Evolutionary conservation across 192 early-diverging fungal species (phyloP).

Genomic region (Linnemannia exigua): DNA sequence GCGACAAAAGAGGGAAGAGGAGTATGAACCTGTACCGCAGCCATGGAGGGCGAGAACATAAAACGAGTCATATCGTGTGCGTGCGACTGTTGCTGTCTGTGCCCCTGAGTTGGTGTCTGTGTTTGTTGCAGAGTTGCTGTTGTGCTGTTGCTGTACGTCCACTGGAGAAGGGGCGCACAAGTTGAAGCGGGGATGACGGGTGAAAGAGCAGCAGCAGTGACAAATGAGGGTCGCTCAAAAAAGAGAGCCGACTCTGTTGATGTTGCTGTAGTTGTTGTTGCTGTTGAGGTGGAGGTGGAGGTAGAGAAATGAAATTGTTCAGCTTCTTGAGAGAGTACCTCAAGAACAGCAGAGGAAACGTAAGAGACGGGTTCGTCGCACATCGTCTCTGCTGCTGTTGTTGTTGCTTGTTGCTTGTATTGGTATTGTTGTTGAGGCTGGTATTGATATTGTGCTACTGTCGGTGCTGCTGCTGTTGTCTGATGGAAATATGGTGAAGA

Average conservation of each 20-base stretch:
- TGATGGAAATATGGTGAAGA: neutral
- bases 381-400: neutral
- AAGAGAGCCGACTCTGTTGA: neutral
- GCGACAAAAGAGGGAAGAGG: constrained; percentile 1
- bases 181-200: neutral
- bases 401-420: neutral
- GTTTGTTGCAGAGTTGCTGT: neutral
- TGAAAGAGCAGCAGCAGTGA: neutral
- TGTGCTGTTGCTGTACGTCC: neutral
- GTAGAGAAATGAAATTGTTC: neutral
- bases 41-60: neutral
- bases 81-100: neutral
- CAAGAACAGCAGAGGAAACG: neutral
- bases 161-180: neutral
- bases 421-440: neutral
- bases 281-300: neutral
- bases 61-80: neutral
- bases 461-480: neutral
- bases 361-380: constrained; percentile 27
- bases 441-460: constrained; percentile 5
- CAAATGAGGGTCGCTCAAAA: neutral
- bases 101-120: neutral
- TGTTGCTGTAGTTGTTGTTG: neutral
- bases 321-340: constrained; percentile 21
- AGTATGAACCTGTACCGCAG: neutral